phyloP scores from a whole-genome alignment of 768 basidiomycete genomes.

The Hypholoma fasciculare region DNA sequence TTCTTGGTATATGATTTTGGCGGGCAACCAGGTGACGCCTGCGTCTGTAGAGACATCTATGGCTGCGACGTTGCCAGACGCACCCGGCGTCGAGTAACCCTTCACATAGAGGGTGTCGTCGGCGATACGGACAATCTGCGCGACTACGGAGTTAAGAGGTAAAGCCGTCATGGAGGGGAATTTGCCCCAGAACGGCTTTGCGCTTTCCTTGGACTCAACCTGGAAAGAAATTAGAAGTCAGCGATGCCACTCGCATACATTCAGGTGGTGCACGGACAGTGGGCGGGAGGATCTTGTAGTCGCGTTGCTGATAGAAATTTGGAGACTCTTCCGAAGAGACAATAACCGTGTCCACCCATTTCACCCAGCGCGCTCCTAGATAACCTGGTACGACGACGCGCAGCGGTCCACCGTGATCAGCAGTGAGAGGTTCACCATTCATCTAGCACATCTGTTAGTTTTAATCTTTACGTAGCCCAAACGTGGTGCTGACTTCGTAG shows the following conservation, averaged over 20 bases:
- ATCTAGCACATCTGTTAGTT: slow-evolving; percentile 39
- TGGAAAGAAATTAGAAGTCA: slow-evolving; percentile 15
- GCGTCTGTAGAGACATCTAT: slow-evolving; percentile 55
- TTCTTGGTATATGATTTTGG: slow-evolving; percentile 56
- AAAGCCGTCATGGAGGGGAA: slow-evolving; percentile 59
- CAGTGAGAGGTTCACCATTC: slow-evolving; percentile 58
- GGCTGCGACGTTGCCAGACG: slow-evolving; percentile 40
- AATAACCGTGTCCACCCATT: slow-evolving; percentile 68
- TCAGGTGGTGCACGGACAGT: slow-evolving; percentile 28
- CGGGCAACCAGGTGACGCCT: slow-evolving; percentile 50
- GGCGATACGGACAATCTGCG: slow-evolving; percentile 33
- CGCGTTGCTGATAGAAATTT: slow-evolving; percentile 72
- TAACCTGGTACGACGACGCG: slow-evolving; percentile 70
- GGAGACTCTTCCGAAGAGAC: slow-evolving; percentile 56
- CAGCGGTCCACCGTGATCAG: slow-evolving; percentile 66
- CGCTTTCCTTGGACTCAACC: slow-evolving; percentile 48
- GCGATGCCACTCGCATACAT: slow-evolving; percentile 2
- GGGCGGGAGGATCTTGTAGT: slow-evolving; percentile 67
- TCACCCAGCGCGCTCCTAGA: slow-evolving; percentile 72
- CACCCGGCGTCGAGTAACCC: slow-evolving; percentile 59
- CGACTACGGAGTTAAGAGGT: slow-evolving; percentile 64
- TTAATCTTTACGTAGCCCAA: not conserved
- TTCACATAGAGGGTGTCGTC: slow-evolving; percentile 40
- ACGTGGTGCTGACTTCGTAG: slow-evolving; percentile 45
- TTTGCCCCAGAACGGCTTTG: slow-evolving; percentile 47